Evolutionary conservation across 805 yeast genomes (phyloP).

Genomic region (Spathaspora arborariae): DNA sequence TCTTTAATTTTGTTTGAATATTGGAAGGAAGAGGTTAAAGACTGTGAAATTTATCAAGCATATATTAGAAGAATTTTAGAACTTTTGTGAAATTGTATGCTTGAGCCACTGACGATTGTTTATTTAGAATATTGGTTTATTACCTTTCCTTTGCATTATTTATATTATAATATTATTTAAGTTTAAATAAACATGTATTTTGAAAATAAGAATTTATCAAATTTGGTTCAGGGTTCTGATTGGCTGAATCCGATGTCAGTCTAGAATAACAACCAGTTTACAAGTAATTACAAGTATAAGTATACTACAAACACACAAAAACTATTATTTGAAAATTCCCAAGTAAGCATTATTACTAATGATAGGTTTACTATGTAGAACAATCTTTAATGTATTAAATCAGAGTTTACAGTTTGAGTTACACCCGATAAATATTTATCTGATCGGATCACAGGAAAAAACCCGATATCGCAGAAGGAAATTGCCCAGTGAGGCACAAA

Average conservation of each 20-base stretch:
- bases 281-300: background rate
- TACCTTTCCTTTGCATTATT: background rate
- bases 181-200: background rate
- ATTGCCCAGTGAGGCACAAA: background rate
- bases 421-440: background rate
- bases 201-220: background rate
- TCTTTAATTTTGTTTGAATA: slow-evolving; percentile 26
- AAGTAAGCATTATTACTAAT: background rate
- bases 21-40: slow-evolving; percentile 33
- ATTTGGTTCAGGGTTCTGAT: background rate
- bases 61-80: slow-evolving; percentile 21
- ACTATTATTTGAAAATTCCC: background rate
- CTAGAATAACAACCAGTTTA: background rate
- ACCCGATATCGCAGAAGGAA: background rate
- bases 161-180: background rate
- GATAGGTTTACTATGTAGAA: background rate
- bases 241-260: background rate
- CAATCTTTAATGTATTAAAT: background rate
- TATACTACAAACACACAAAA: background rate
- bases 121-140: background rate
- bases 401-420: background rate
- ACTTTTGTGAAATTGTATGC: background rate
- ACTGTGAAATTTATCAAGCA: slow-evolving; percentile 28
- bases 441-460: background rate
- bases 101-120: background rate